Conservation (phyloP, 768 basidiomycete genomes). For the Coprinopsis sp. region DNA sequence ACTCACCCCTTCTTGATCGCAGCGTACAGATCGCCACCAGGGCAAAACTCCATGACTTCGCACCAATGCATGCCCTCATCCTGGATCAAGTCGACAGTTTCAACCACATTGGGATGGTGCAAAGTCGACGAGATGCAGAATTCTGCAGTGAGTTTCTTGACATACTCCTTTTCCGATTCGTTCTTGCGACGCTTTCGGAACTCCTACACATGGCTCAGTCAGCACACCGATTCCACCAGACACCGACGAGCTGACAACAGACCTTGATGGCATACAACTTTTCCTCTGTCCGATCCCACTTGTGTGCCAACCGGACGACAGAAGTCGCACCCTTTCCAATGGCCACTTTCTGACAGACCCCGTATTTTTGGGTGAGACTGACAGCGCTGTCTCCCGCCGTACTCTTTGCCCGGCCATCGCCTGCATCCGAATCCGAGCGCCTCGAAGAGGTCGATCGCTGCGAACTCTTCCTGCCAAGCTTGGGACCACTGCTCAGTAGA, state of each 20-base stretch:
- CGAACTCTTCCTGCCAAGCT: slow-evolving; percentile 63
- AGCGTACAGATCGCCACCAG: slow-evolving; percentile 96
- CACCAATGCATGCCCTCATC: slow-evolving; percentile 97
- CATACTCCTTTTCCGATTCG: slow-evolving; percentile 98
- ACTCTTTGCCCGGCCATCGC: slow-evolving; percentile 32
- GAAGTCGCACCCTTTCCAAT: slow-evolving; percentile 99
- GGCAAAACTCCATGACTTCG: slow-evolving; percentile 99
- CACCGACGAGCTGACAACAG: slow-evolving; percentile 19
- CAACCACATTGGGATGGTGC: slow-evolving; percentile 91
- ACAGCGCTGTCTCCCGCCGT: slow-evolving; percentile 40
- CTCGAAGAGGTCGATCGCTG: slow-evolving; percentile 60
- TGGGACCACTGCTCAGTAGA: slow-evolving; percentile 68
- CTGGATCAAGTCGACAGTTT: slow-evolving; percentile 99
- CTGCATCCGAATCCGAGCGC: slow-evolving; percentile 64
- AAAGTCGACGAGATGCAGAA: slow-evolving; percentile 98
- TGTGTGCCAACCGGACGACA: slow-evolving; percentile 93
- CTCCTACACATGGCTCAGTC: slow-evolving; percentile 54
- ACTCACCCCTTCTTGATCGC: slow-evolving; percentile 92
- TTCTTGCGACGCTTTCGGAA: slow-evolving; percentile 98
- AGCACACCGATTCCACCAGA: too few species aligned
- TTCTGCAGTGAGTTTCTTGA: slow-evolving; percentile 99
- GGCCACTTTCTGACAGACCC: slow-evolving; percentile 92
- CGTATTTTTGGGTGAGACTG: slow-evolving; percentile 82
- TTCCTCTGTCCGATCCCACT: slow-evolving; percentile 96
- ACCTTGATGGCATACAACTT: slow-evolving; percentile 99